Evolutionary conservation across 2,329 filamentous ascomycete genomes (phyloP), one percentile per base, ranked within the genome.

Genomic region (Aureobasidium leucospermi): DNA sequence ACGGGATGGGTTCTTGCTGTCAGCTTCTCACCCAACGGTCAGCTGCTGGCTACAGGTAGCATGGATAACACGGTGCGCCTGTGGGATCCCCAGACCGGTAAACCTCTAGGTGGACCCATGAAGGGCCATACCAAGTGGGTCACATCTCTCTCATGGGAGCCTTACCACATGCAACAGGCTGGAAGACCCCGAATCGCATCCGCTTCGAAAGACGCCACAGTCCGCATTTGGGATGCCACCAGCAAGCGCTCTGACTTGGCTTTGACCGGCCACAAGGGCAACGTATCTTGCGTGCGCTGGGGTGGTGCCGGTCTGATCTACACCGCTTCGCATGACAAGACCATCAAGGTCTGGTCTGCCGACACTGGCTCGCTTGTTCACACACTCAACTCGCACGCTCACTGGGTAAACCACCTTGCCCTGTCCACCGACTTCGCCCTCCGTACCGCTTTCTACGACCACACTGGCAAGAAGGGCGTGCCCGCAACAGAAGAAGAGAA

Each of bases 381-480:
- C 71, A 92, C 87, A 0, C 78, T 97, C 8, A 84, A 83, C 19
- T 81, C 87, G 1, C 95, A 99, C 70, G 90, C 89, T 0, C 94
- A 97, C 71, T 96, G 93, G 85, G 89, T 99, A 32, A 99, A 99
- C 70, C 90, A 96, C 69, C 82, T 99, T 23, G 91, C 94, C 0
- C 81, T 99, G 4, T 96, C 91, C 0, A 96, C 91, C 4, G 94
- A 97, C 68, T 94, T 92, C 68, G 91, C 88, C 2, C 79, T 96
- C 38, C 83, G 91, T 52, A 96, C 92, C 0, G 87, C 84, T 1
- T 99, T 87, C 75, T 88, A 89, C 69, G 93, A 97, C 68, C 91
- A 96, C 71, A 84, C 83, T 11, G 85, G 85, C 15, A 82, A 84
- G 63, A 68, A 66, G 32, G 78, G 88, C 0, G 77, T 88, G 0